Evolutionary conservation across 208 protist species (phyloP).

Genomic region (Trichomonas gallinae): DNA sequence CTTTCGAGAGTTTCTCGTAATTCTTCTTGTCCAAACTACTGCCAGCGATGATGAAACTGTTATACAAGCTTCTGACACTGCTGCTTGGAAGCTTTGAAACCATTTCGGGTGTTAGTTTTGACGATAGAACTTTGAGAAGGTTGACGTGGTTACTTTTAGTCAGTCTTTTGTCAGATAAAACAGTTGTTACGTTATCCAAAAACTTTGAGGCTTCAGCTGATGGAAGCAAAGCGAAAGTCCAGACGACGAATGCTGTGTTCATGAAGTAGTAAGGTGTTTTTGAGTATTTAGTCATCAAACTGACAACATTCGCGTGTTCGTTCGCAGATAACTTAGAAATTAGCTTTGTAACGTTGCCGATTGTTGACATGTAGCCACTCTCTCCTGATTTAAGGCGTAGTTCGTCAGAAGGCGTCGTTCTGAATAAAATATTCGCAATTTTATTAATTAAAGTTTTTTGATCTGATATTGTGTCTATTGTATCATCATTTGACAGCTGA

Average conservation of each 20-base stretch:
- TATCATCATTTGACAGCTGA: not conserved
- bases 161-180: not conserved
- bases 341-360: not conserved
- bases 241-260: not conserved
- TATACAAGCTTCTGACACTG: not conserved
- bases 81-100: not conserved
- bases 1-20: not conserved
- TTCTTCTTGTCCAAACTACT: not conserved
- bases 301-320: not conserved
- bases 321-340: not conserved
- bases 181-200: not conserved
- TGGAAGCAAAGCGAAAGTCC: not conserved
- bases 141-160: not conserved
- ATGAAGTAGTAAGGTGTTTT: not conserved
- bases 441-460: not conserved
- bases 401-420: not conserved
- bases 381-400: not conserved
- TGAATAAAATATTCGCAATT: not conserved
- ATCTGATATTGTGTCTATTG: not conserved
- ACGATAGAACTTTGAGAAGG: not conserved
- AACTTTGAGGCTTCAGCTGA: not conserved
- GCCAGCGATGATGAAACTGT: not conserved
- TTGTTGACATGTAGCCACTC: not conserved
- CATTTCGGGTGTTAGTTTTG: not conserved
- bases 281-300: not conserved